These are phyloP conservation scores for Cydonia oblonga DNA, from an alignment of 331 rosid species.

Conservation along the genomic window DNA sequence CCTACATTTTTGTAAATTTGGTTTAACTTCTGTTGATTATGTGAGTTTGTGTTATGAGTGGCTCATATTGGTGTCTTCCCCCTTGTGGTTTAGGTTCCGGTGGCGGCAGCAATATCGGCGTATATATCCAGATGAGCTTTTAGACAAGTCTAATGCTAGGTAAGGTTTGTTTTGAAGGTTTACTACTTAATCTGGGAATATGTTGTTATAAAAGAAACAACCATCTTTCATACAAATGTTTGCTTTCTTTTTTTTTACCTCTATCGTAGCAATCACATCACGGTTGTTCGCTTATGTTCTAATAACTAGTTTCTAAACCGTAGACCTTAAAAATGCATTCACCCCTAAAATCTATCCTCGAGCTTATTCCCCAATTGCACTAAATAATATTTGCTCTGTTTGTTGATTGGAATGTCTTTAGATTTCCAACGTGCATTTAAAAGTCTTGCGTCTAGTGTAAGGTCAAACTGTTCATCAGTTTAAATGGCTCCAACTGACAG, in stretches of 20 bases:
- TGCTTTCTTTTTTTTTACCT: background rate
- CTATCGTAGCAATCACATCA: background rate
- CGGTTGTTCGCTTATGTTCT: background rate
- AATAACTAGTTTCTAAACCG: background rate
- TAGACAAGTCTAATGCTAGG: conserved; percentile 81
- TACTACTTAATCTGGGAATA: background rate
- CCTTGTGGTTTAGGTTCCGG: conserved; percentile 41
- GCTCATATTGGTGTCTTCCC: background rate
- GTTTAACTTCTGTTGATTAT: background rate
- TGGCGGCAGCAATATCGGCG: conserved; percentile 83
- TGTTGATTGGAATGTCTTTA: background rate
- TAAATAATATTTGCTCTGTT: background rate
- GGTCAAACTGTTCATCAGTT: too few species aligned
- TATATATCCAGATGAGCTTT: conserved; percentile 68
- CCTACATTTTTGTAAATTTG: background rate
- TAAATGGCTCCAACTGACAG: too few species aligned
- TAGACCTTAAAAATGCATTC: background rate
- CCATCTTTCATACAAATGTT: background rate
- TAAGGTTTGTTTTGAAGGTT: conserved; percentile 7
- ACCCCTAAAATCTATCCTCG: too few species aligned
- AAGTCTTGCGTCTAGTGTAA: too few species aligned
- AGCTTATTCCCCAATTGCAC: background rate
- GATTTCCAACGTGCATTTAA: too few species aligned
- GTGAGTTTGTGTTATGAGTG: background rate
- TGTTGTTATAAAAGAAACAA: background rate